Percentiles rank a stretch among this genome's conserved stretches.
Conservation (phyloP, 2,329 filamentous ascomycete species). For the Ceratocystis harringtonii region DNA sequence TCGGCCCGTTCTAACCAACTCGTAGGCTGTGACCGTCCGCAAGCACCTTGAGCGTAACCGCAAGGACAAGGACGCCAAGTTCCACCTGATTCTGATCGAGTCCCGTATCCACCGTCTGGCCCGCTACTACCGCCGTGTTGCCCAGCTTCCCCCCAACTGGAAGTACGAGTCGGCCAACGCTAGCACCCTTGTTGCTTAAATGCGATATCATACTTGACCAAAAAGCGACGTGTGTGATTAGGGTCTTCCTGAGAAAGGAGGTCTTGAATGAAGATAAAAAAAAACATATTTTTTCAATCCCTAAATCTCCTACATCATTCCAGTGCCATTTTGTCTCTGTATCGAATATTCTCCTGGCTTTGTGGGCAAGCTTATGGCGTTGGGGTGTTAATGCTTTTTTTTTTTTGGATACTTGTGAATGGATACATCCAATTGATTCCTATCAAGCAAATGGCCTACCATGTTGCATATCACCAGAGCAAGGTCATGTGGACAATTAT, state of each 20-base stretch:
- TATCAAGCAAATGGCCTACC: conserved; percentile 6
- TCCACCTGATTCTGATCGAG: conserved; percentile 99
- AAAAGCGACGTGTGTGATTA: conserved; percentile 16
- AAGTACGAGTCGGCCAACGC: conserved; percentile 97
- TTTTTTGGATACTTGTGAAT: not conserved
- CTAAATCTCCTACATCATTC: conserved; percentile 13
- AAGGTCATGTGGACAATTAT: not conserved
- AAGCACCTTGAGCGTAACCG: conserved; percentile 99
- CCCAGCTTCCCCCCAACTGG: conserved; percentile 79
- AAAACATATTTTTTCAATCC: conserved; percentile 12
- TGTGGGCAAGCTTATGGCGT: not conserved
- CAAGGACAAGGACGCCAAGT: conserved; percentile 99
- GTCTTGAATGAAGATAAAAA: conserved; percentile 15
- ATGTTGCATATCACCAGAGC: not conserved
- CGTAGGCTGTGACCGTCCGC: conserved; percentile 85
- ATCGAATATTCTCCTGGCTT: not conserved
- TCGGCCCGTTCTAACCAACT: conserved; percentile 19
- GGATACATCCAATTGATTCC: conserved; percentile 11
- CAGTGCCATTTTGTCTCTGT: not conserved
- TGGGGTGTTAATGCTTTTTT: conserved; percentile 1
- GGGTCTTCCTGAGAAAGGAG: conserved; percentile 10
- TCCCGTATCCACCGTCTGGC: conserved; percentile 99
- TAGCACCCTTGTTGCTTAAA: conserved; percentile 83
- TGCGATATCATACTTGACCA: conserved; percentile 10
- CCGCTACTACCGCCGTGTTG: conserved; percentile 98